Evolutionary conservation across 352 stramenopile genomes (phyloP), one percentile per base, ranked within the genome.

Genomic region (Phytophthora meadii): DNA sequence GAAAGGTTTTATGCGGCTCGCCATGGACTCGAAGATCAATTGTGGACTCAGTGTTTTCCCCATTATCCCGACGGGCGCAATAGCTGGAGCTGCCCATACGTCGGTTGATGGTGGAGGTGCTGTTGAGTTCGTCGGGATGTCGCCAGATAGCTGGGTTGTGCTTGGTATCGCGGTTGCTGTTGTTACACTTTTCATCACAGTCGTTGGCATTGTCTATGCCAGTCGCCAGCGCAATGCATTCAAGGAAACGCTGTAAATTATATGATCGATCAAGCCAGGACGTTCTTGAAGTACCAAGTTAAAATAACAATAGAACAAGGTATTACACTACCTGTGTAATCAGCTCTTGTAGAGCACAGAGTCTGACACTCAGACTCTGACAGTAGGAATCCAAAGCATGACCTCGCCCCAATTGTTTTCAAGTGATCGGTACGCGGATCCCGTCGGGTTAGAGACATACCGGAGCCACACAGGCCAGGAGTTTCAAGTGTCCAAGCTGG

Each of bases 11-110:
- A 34, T 93, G 32, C 61, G 79, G 14, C 68, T 94, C 40, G 76
- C 77, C 40, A 81, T 79, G 32, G 87, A 94, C 69, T 66, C 70
- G 9, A 90, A 90, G 57, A 76, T 93, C 68, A 93, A 94, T 65
- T 93, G 84, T 40, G 87, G 87, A 1, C 58, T 94, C 36, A 93
- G 79, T 56, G 61, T 94, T 22, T 94, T 93, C 47, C 77, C 84
- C 1, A 74, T 94, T 1, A 82, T 91, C 27, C 82, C 85, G 17
- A 72, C 70, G 0, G 86, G 86, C 17, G 86, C 86, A 0, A 62
- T 67, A 46, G 77, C 81, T 15, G 81, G 81, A 0, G 28, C 68
- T 11, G 72, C 65, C 12, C 84, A 78, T 54, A 74, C 81, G 7
- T 42, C 50, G 8, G 74, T 92, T 27, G 76, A 92, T 54, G 76